Evolutionary conservation across 2,329 filamentous ascomycete species (phyloP), one percentile per base, ranked within the genome.

Genomic region (Alternaria ventricosa): DNA sequence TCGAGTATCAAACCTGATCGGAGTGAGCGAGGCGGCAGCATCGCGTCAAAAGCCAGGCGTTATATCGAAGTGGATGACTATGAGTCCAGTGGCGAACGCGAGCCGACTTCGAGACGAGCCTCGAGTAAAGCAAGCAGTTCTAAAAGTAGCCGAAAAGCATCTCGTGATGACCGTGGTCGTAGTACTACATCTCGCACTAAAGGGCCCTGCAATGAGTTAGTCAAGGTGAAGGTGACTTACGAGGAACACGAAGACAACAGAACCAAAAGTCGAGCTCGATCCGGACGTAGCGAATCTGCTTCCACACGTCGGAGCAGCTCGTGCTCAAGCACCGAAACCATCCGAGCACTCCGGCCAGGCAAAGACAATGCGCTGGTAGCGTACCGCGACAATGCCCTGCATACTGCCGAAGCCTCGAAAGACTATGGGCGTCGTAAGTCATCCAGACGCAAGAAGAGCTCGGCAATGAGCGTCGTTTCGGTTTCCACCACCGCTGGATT

Each of bases 391-490:
- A 41, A 41, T 1, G 36, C 36, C 9, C 2, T 41, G 3, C 36
- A 41, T 3, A 41, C 36, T 11, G 36, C 36, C 36, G 0, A 41
- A 41, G 36, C n/a, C 10, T 41, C 36, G 4, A 11, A 41, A 41
- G 15, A 18, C 11, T 0, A 0, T 11, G 1, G 0, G 2, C 36
- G 1, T 11, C 36, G 0, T 3, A 8, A 9, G n/a, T 18, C 36
- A 18, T 11, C 36, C 1, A 41, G 36, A 4, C 36, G 8, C n/a
- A 41, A 18, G 15, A 41, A 41, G 28, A 30, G 27, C 4, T 3
- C 27, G 3, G 8, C 11, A 28, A 28, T 28, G 27, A 28, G 27
- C 27, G 27, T 28, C 27, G 11, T 28, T 28, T 28, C 27, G 27
- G 27, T 28, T 28, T 28, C 27, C 10, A 28, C 27, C 5, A 5